Base-by-base conservation (phyloP, 73 alveolate genomes). In the Paramecium caudatum region DNA sequence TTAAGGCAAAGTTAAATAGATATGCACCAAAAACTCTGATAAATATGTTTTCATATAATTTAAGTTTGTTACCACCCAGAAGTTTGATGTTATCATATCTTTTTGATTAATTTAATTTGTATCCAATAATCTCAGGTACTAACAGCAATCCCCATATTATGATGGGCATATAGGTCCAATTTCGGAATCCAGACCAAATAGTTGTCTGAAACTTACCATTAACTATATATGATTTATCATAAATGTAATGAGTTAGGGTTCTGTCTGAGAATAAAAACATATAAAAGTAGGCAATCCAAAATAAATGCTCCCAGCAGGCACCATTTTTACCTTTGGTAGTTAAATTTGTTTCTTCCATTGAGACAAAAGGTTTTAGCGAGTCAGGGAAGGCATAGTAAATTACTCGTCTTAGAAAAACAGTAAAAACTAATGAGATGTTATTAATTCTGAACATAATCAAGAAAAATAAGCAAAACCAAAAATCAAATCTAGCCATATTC, bases 381-480 rank as follows among this genome's bases (percentile, higher is more conserved):
- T 65, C 83, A n/a, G 83, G 83, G 8, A 27, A 12, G 0, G 37
- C 83, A 65, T 65, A 65, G 34, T 65, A 65, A 3, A 65, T 65
- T 10, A 36, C 5, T 33, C 83, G 12, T 33, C 83, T 65, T 3
- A 65, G 3, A 33, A 65, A 65, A 32, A 65, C 83, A 33, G 83
- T 65, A 65, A 65, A 65, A 5, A 65, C 83, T 36, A 65, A 32
- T 33, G 83, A 65, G 6, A 36, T 36, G 15, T 65, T 65, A 65
- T 65, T 65, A 34, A 65, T 33, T 65, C 83, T 30, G 16, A 65
- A 65, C 23, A 65, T 65, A 10, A 65, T 65, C 55, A 65, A 33
- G 34, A 65, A 65, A 32, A 65, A 65, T 36, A 65, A 65, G 17
- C 83, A 65, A 65, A 65, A 65, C 83, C 83, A 65, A 65, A 33